Evolutionary conservation across 352 stramenopile genomes (phyloP), one percentile per base, ranked within the genome.

Genomic region (Thalassiosira mediterranea): DNA sequence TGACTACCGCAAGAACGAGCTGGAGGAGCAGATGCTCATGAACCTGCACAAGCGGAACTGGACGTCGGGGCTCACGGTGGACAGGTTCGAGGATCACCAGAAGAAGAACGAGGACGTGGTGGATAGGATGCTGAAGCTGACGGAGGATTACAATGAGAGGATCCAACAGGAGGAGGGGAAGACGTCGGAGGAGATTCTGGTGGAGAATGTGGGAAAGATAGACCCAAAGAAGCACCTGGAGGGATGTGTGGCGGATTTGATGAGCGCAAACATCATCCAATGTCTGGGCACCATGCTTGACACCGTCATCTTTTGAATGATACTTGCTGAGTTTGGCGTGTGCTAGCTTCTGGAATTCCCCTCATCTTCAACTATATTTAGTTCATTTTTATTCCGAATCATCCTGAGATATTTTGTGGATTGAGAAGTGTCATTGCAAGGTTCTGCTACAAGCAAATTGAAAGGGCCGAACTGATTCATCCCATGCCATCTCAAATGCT

Each of bases 21-120:
- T 99, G 3, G 97, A 99, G 84, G 96, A 99, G 86, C 96, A 99
- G 86, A 99, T 99, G 96, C 91, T 99, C 11, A 98, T 98, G 94
- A 99, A 99, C 86, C 80, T 99, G 59, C 94, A 99, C 91, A 98
- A 98, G 76, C 78, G 76, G 5, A 93, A 97, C 68, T 99, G 97
- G 97, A 98, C 96, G 48, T 88, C 95, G 28, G 96, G 96, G 0
- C 88, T 99, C 4, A 94, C 97, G 54, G 89, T 98, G 2, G 84
- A 95, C 52, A 93, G 94, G 63, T 99, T 98, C 79, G 96, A 99
- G 81, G 93, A 98, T 63, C 95, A 98, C 83, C 89, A 97, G 48
- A 78, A 88, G 47, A 91, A 93, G 31, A 98, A 98, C 72, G 93
- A 98, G 79, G 91, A 93, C 52, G 93, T 95, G 15, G 92, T 98